Percentiles rank a stretch among this genome's conserved stretches.
phyloP scores from a whole-genome alignment of 2,329 filamentous ascomycete genomes.

The Aspergillus ochraceus region DNA sequence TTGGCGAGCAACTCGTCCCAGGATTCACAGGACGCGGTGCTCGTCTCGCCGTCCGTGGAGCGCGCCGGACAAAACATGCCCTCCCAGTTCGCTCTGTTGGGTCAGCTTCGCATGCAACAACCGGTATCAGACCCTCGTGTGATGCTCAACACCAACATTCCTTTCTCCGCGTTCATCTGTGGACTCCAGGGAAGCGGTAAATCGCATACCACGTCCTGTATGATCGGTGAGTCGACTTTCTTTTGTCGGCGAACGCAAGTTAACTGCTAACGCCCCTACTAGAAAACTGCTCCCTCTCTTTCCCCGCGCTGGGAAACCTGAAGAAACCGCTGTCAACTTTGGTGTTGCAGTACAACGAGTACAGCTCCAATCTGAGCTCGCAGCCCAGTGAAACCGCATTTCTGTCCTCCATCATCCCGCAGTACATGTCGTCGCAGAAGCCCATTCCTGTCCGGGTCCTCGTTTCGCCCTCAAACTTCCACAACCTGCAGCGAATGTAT shows the following conservation, averaged over 20 bases:
- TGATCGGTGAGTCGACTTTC: constrained; percentile 38
- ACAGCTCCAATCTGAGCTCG: constrained; percentile 35
- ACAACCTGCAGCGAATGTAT: constrained; percentile 46
- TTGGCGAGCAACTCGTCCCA: background rate
- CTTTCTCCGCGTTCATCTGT: constrained; percentile 62
- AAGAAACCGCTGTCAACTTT: constrained; percentile 52
- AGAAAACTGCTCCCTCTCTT: constrained; percentile 41
- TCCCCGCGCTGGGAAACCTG: constrained; percentile 43
- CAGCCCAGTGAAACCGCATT: constrained; percentile 58
- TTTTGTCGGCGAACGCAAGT: background rate
- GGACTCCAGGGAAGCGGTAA: constrained; percentile 65
- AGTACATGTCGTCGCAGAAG: constrained; percentile 5
- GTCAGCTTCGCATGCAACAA: background rate
- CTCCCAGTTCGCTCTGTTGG: constrained; percentile 15
- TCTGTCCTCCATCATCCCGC: constrained; percentile 44
- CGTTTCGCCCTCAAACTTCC: constrained; percentile 52
- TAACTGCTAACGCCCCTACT: background rate
- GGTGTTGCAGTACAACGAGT: constrained; percentile 58
- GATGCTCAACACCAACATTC: constrained; percentile 27
- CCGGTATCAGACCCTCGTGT: constrained; percentile 6
- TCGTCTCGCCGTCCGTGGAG: constrained; percentile 9
- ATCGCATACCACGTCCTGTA: constrained; percentile 59
- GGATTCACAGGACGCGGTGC: constrained; percentile 6
- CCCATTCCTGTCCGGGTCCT: constrained; percentile 52
- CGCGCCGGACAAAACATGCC: constrained; percentile 8